Evolutionary conservation across 2,329 filamentous ascomycete genomes (phyloP).

Genomic region (Orbilia oligospora): DNA sequence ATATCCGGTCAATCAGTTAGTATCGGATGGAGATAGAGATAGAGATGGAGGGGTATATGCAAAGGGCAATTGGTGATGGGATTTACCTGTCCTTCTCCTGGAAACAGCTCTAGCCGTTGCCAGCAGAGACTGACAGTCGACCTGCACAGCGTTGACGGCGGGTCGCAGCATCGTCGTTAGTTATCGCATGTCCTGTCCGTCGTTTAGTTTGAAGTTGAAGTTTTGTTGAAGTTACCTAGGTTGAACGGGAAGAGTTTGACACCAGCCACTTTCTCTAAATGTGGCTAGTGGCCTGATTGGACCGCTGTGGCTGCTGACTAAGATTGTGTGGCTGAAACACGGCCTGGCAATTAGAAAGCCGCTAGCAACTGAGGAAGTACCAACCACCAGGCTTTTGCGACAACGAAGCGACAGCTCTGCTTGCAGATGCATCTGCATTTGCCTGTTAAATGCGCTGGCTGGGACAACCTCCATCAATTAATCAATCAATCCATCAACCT

Average conservation of each 20-base stretch:
- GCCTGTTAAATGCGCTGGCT: slow-evolving; percentile 56
- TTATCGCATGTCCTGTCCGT: neutral
- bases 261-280: neutral
- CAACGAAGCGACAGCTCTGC: slow-evolving; percentile 1
- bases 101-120: neutral
- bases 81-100: neutral
- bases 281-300: neutral
- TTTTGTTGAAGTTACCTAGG: no score
- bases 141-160: slow-evolving; percentile 5
- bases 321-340: neutral
- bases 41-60: neutral
- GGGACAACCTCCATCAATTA: slow-evolving; percentile 8
- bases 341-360: neutral
- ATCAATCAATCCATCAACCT: neutral
- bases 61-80: neutral
- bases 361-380: neutral
- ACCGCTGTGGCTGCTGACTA: neutral
- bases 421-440: slow-evolving; percentile 11
- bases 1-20: neutral
- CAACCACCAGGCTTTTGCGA: slow-evolving; percentile 5
- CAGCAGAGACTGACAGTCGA: neutral
- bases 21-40: neutral
- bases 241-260: neutral
- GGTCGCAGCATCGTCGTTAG: slow-evolving; percentile 5
- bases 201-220: neutral